phyloP scores from a whole-genome alignment of 768 basidiomycete genomes.

The Pleurotus sapidus region DNA sequence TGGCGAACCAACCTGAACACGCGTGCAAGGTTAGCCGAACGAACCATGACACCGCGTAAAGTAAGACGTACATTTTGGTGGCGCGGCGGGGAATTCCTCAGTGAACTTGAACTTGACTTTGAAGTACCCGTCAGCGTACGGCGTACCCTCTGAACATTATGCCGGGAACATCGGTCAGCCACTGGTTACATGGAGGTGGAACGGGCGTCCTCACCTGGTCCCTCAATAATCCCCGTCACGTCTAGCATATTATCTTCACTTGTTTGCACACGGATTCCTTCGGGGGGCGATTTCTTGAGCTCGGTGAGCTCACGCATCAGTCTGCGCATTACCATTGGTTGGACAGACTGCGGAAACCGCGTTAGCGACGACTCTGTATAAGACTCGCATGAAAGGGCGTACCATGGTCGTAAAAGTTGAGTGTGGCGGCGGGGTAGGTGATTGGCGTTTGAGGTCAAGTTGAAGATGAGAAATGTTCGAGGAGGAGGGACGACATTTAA shows the following conservation, averaged over 20 bases:
- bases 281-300: constrained; percentile 79
- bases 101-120: constrained; percentile 85
- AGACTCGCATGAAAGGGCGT: not conserved
- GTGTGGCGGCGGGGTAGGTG: not conserved
- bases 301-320: constrained; percentile 85
- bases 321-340: constrained; percentile 70
- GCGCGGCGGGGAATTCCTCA: constrained; percentile 89
- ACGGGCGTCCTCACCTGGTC: constrained; percentile 63
- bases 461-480: not conserved
- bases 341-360: constrained; percentile 28
- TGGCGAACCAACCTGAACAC: constrained; percentile 75
- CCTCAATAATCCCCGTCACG: constrained; percentile 84
- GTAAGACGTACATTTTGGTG: constrained; percentile 79
- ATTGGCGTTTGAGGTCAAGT: not conserved
- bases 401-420: not conserved
- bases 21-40: constrained; percentile 10
- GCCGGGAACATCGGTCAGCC: constrained; percentile 21
- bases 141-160: constrained; percentile 48
- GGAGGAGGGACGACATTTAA: not conserved
- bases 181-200: constrained; percentile 8
- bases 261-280: constrained; percentile 87
- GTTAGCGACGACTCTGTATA: not conserved
- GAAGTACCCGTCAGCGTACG: constrained; percentile 67
- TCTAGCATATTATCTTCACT: constrained; percentile 89
- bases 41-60: not conserved